Evolutionary conservation across 495 filamentous ascomycete genomes (phyloP).

Genomic region (Poronia punctata): DNA sequence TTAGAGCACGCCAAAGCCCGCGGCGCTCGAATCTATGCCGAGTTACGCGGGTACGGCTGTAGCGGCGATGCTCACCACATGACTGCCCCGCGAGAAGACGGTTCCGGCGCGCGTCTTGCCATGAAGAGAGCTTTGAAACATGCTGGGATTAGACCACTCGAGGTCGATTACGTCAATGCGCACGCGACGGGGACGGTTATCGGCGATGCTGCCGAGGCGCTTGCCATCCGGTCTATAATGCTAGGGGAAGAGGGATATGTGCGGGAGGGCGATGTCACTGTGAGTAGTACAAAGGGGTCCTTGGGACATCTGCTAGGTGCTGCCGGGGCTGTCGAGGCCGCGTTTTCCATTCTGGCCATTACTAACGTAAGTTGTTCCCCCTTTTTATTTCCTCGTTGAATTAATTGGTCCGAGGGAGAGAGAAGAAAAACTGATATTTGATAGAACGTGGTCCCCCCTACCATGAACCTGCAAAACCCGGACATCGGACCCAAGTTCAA

Average conservation of each 20-base stretch:
- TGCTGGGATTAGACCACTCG: conserved; percentile 56
- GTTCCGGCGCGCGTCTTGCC: conserved; percentile 68
- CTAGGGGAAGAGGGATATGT: conserved; percentile 61
- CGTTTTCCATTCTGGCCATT: conserved; percentile 76
- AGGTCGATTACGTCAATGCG: conserved; percentile 90
- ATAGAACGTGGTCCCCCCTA: conserved; percentile 78
- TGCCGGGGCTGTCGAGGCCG: conserved; percentile 79
- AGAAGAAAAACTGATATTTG: conserved; percentile 1
- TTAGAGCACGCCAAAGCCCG: conserved; percentile 77
- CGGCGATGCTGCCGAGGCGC: conserved; percentile 83
- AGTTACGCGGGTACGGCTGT: conserved; percentile 80
- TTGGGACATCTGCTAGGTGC: conserved; percentile 89
- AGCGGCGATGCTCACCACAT: conserved; percentile 88
- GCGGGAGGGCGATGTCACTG: conserved; percentile 59
- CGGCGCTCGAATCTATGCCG: conserved; percentile 79
- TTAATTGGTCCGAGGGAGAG: not conserved
- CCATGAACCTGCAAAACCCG: conserved; percentile 69
- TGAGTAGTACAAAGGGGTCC: conserved; percentile 92
- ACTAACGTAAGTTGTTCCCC: conserved; percentile 52
- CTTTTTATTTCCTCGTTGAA: too few species aligned
- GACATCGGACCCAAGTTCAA: conserved; percentile 75
- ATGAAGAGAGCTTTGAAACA: conserved; percentile 80
- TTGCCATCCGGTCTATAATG: conserved; percentile 72
- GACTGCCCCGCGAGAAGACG: conserved; percentile 78
- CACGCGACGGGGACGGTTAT: conserved; percentile 84